Evolutionary conservation across 768 basidiomycete species (phyloP), one percentile per base, ranked within the genome.

Genomic region (Lyophyllum shimeji): DNA sequence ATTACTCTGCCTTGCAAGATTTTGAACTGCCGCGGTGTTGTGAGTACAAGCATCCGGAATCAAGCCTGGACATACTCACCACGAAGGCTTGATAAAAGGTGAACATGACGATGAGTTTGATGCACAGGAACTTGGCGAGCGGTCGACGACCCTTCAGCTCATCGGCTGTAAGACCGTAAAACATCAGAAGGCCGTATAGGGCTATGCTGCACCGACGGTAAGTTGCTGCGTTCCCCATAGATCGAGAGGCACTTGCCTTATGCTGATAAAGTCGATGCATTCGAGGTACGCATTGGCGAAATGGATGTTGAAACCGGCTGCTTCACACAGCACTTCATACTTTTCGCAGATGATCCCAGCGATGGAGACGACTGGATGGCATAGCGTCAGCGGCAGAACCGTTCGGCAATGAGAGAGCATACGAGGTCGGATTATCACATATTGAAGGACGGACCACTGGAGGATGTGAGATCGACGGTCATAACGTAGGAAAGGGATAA

Each of bases 361-460:
- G 54, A 95, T 84, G 25, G 89, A 89, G 21, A 82, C 77, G 11
- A 78, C 82, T 81, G 55, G 29, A 20, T 33, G 24, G 31, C 34
- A 45, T 24, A 18, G 13, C 11, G 50, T 33, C 23, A 37, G 24
- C 9, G 11, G 23, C n/a, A 27, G 3, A 15, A 25, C 8, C 12
- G 31, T n/a, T 25, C 25, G n/a, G 9, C 12, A 34, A 2, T 11
- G 25, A 21, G 31, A 46, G 23, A 15, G 53, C 68, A 40, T 63
- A 79, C 78, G 71, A 44, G 78, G 79, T 52, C 89, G 79, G 42
- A 94, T 73, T 55, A 93, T 82, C 21, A 90, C 85, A 67, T 94
- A 96, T 81, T 97, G 95, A 56, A 97, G 72, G 7, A 96, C 93
- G 39, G 82, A 77, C 91, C 93, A 95, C 83, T 93, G 64, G 46